phyloP scores from a whole-genome alignment of 352 stramenopile genomes.

The Phytophthora pisi region DNA sequence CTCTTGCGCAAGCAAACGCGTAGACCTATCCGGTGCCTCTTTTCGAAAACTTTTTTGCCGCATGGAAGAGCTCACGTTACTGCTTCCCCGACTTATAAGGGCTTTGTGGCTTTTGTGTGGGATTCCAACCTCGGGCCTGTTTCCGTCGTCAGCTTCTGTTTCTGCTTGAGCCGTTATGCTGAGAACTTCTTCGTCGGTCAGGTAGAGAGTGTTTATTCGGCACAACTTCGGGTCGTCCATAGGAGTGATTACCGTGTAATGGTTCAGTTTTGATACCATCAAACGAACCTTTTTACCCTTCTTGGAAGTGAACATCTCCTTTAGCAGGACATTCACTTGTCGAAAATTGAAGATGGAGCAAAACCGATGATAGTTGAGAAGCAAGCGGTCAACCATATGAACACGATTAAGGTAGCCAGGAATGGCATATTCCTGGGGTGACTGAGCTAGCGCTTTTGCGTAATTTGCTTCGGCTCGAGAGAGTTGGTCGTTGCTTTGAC shows the following conservation, averaged over 20 bases:
- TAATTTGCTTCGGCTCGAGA: conserved; percentile 63
- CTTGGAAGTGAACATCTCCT: conserved; percentile 54
- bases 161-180: conserved; percentile 11
- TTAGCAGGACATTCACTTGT: conserved; percentile 55
- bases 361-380: conserved; percentile 80
- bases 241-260: conserved; percentile 51
- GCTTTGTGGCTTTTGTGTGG: conserved; percentile 8
- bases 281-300: conserved; percentile 55
- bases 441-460: conserved; percentile 43
- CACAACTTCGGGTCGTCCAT: conserved; percentile 33
- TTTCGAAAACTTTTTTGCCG: conserved; percentile 29
- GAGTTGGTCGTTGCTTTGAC: conserved; percentile 49
- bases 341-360: conserved; percentile 68
- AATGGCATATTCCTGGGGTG: conserved; percentile 51
- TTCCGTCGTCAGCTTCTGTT: conserved; percentile 4
- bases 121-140: not conserved
- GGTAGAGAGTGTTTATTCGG: conserved; percentile 61
- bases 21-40: conserved; percentile 9
- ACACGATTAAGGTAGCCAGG: conserved; percentile 67
- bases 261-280: conserved; percentile 64
- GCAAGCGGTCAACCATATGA: conserved; percentile 58
- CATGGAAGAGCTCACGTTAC: conserved; percentile 28
- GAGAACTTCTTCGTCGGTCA: conserved; percentile 63
- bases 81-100: conserved; percentile 27
- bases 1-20: conserved; percentile 10